Base-by-base conservation (phyloP, 1,139 yeast species). In the Hansenula lynferdii region DNA sequence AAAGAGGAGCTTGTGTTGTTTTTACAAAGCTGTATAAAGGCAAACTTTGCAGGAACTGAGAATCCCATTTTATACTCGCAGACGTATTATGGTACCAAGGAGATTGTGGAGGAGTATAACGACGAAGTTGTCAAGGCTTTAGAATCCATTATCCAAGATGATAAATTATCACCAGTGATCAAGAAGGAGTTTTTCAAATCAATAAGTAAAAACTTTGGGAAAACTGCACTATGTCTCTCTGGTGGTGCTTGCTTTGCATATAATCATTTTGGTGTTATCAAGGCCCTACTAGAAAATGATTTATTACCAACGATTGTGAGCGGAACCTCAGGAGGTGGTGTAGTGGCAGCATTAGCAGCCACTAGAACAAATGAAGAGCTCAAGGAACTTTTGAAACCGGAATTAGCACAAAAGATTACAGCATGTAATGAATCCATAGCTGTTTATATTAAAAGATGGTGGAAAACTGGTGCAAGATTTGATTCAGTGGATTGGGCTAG, bases 161-260 rank as follows among this genome's bases (percentile, higher is more conserved):
- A 59, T 0, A 42, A 56, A 1, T 55, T 82, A 0, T 50, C 70
- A 4, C 42, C 55, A 2, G 64, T 60, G 2, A 58, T 65, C 2
- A 81, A 80, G 52, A 62, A 72, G 27, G 58, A 63, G n/a, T 71
- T 83, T 45, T 81, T 84, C 61, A 69, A 72, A 39, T 70, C 72
- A 18, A 68, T 80, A 20, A 72, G 71, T 60, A 75, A 77, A 50
- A 83, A 82, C 53, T 80, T 76, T 54, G 95, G 94, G 8, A 76
- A 75, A 46, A 69, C 89, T 0, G 90, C 94, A 0, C 62, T 85
- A 18, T 80, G 87, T 48, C 66, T 85, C 28, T 76, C 85, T 42
- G 94, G 95, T 1, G 95, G 94, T 12, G 95, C 90, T 0, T 75
- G 85, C 31, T 85, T 84, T 60, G 78, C 90, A 2, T 81, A 81